Percentiles rank a stretch among this genome's conserved stretches.
Conservation (phyloP, 129 eudicot species). For the Solidago caesia region DNA sequence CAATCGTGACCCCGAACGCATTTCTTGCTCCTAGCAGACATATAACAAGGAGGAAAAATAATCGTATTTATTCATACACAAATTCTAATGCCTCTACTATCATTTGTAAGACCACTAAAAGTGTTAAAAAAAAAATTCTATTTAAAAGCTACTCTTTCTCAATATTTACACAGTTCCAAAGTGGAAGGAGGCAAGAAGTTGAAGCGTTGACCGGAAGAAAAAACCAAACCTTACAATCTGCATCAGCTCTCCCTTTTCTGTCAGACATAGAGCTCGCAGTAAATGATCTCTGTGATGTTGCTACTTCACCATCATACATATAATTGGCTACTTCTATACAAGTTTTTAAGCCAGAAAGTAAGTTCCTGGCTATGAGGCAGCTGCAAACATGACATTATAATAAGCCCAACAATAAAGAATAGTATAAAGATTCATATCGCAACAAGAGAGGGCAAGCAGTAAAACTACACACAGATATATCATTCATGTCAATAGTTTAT, state of each 20-base stretch:
- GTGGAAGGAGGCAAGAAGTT: background rate
- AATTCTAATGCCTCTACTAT: background rate
- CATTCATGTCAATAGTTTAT: constrained; percentile 12
- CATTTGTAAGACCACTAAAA: constrained; percentile 14
- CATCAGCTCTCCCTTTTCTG: constrained; percentile 48
- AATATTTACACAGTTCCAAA: constrained; percentile 7
- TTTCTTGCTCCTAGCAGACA: constrained; percentile 53
- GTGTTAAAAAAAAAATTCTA: background rate
- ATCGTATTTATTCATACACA: background rate
- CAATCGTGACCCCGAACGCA: constrained; percentile 59
- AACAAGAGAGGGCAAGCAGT: background rate
- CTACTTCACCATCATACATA: constrained; percentile 67
- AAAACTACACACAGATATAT: constrained; percentile 11
- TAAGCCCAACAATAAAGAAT: constrained; percentile 24
- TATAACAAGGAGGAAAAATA: constrained; percentile 6
- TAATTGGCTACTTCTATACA: constrained; percentile 77
- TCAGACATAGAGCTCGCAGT: constrained; percentile 44
- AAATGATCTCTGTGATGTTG: constrained; percentile 38
- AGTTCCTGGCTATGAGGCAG: constrained; percentile 86
- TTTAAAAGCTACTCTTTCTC: background rate
- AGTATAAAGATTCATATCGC: constrained; percentile 6
- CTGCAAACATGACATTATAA: constrained; percentile 46
- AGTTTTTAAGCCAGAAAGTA: constrained; percentile 87
- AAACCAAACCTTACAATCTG: constrained; percentile 52
- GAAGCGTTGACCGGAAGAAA: background rate